Conservation (phyloP, 108 stramenopile species). For the Cyclotella baltica region DNA sequence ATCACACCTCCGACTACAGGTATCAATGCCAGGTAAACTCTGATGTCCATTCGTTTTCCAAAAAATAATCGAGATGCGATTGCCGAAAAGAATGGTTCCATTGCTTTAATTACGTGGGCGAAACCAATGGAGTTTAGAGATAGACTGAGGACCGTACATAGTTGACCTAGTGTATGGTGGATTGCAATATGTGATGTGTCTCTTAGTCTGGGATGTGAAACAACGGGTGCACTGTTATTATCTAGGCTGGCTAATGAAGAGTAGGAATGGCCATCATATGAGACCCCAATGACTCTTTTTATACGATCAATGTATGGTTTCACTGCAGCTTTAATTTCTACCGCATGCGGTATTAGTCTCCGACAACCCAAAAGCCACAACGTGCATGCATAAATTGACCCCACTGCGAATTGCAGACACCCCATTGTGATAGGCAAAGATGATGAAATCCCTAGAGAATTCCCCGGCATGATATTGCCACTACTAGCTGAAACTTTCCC, state of each 20-base stretch:
- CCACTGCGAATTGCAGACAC: constrained; percentile 70
- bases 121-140: constrained; percentile 60
- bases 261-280: not conserved
- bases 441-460: constrained; percentile 4
- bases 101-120: constrained; percentile 68
- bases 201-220: constrained; percentile 1
- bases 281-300: not conserved
- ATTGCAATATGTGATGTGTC: constrained; percentile 46
- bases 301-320: constrained; percentile 9
- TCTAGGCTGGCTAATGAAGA: not conserved
- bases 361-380: constrained; percentile 57
- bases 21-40: constrained; percentile 54
- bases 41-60: constrained; percentile 48
- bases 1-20: constrained; percentile 67
- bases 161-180: constrained; percentile 69
- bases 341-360: constrained; percentile 52
- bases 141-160: constrained; percentile 48
- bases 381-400: constrained; percentile 56
- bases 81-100: constrained; percentile 66
- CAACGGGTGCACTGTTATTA: not conserved
- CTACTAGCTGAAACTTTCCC: not conserved
- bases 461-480: not conserved
- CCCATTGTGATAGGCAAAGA: constrained; percentile 53
- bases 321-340: constrained; percentile 38
- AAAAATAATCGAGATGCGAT: constrained; percentile 33